These are phyloP conservation scores for Coffea eugenioides DNA, from an alignment of 257 asterid species.

Conservation along the genomic window DNA sequence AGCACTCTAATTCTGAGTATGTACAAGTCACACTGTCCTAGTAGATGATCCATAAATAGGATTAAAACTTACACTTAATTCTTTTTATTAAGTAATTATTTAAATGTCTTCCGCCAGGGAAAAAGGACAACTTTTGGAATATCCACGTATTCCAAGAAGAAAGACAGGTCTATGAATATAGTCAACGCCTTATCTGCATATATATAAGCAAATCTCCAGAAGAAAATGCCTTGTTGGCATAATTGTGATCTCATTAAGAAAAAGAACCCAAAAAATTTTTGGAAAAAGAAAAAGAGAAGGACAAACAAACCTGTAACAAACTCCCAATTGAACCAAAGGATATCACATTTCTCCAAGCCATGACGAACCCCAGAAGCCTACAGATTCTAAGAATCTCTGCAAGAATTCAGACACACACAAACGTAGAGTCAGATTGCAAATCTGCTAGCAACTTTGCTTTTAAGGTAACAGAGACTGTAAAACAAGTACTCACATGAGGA, in stretches of 20 bases:
- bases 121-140: not conserved
- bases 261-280: not conserved
- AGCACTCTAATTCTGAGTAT: not conserved
- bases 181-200: not conserved
- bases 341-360: conserved; percentile 54
- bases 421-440: not conserved
- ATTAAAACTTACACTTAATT: not conserved
- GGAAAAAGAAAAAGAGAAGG: not conserved
- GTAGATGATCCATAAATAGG: not conserved
- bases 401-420: not conserved
- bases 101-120: not conserved
- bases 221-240: conserved; percentile 3
- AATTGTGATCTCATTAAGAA: not conserved
- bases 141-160: not conserved
- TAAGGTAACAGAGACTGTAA: not conserved
- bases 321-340: conserved; percentile 46
- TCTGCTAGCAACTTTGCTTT: not conserved
- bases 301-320: conserved; percentile 60
- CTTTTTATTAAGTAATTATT: not conserved
- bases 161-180: not conserved
- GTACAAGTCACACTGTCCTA: no score
- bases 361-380: conserved; percentile 12
- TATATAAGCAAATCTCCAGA: not conserved
- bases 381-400: not conserved
- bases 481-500: not conserved